phyloP scores from a whole-genome alignment of 805 yeast species.

The Kodamaea leandrae region DNA sequence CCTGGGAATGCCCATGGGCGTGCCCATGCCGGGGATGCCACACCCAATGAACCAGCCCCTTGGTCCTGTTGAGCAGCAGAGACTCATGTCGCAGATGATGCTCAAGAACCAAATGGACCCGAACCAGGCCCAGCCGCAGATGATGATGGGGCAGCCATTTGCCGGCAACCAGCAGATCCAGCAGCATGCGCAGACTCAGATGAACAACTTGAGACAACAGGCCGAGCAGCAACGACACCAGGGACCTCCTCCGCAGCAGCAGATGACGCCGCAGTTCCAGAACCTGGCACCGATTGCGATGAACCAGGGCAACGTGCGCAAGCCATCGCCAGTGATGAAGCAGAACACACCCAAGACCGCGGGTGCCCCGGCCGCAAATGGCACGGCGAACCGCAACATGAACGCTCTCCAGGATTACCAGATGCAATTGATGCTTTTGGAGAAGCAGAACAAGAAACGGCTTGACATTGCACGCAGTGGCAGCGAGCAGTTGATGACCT shows the following conservation, averaged over 20 bases:
- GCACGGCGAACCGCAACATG: conserved; percentile 27
- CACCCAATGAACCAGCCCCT: background rate
- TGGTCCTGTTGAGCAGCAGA: background rate
- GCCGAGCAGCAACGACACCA: conserved; percentile 20
- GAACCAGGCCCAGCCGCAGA: background rate
- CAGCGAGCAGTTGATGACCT: conserved; percentile 12
- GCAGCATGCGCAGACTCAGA: conserved; percentile 49
- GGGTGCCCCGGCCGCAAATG: conserved; percentile 9
- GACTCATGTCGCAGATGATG: conserved; percentile 1
- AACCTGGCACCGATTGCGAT: conserved; percentile 3
- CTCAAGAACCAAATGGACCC: conserved; percentile 5
- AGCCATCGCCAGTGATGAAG: conserved; percentile 1
- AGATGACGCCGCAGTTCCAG: conserved; percentile 17
- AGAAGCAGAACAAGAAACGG: conserved; percentile 70
- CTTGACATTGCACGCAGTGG: conserved; percentile 50
- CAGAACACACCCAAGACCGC: conserved; percentile 1
- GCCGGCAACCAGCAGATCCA: conserved; percentile 28
- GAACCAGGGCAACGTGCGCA: conserved; percentile 1
- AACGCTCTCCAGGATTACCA: conserved; percentile 80
- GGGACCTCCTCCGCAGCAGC: conserved; percentile 12
- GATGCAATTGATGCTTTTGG: conserved; percentile 70
- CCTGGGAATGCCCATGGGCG: conserved; percentile 12
- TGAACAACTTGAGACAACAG: conserved; percentile 50
- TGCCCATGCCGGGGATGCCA: background rate
- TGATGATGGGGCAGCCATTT: conserved; percentile 9